Percentiles rank a stretch among this genome's conserved stretches.
Conservation (phyloP, 805 yeast genomes). For the Blastobotrys chiropterorum region DNA sequence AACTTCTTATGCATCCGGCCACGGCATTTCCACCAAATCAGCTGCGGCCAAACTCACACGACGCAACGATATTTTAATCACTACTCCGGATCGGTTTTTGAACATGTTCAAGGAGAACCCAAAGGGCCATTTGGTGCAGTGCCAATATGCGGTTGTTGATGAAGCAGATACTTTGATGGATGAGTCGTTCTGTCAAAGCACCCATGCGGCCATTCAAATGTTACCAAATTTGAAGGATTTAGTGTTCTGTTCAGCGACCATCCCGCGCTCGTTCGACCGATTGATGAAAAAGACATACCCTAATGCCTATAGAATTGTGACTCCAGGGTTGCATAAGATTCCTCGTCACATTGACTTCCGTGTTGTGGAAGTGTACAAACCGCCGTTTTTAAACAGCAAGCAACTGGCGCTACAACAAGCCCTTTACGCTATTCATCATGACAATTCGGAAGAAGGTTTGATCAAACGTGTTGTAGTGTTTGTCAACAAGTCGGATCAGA, state of each 20-base stretch:
- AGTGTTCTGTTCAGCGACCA: slow-evolving; percentile 83
- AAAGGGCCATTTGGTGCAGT: slow-evolving; percentile 33
- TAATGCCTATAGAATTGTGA: slow-evolving; percentile 54
- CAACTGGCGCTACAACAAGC: slow-evolving; percentile 83
- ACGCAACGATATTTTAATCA: slow-evolving; percentile 71
- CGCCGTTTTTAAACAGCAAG: slow-evolving; percentile 82
- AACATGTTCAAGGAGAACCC: slow-evolving; percentile 30
- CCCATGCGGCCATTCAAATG: slow-evolving; percentile 47
- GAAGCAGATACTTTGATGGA: slow-evolving; percentile 94
- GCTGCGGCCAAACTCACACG: slow-evolving; percentile 19
- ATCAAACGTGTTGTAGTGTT: slow-evolving; percentile 80
- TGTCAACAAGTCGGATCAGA: slow-evolving; percentile 68
- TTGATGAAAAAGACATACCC: slow-evolving; percentile 60
- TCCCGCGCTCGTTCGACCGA: slow-evolving; percentile 69
- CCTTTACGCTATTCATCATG: slow-evolving; percentile 74
- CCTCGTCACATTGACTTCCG: slow-evolving; percentile 69
- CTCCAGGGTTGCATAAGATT: slow-evolving; percentile 80
- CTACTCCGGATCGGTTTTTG: slow-evolving; percentile 74
- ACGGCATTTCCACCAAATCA: slow-evolving; percentile 12
- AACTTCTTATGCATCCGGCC: slow-evolving; percentile 6
- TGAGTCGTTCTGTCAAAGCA: slow-evolving; percentile 63
- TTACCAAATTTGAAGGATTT: slow-evolving; percentile 55
- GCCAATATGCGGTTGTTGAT: slow-evolving; percentile 67
- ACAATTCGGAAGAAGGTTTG: slow-evolving; percentile 69
- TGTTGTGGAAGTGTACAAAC: slow-evolving; percentile 65